phyloP scores from a whole-genome alignment of 805 yeast genomes.

The Kregervanrija fluxuum region DNA sequence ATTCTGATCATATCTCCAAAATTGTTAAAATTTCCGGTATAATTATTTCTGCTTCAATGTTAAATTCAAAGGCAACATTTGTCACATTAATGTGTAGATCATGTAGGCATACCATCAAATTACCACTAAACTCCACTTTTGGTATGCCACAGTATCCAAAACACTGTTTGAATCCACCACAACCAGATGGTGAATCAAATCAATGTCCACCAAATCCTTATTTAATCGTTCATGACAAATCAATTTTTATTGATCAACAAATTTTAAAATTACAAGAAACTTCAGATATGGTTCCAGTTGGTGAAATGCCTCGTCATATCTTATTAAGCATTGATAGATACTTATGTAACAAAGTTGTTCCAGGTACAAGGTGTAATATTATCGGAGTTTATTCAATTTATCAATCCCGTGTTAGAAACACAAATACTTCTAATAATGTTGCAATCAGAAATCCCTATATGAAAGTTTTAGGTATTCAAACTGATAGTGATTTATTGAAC shows the following conservation, averaged over 20 bases:
- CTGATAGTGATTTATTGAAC: slow-evolving; percentile 51
- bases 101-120: slow-evolving; percentile 72
- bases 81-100: slow-evolving; percentile 80
- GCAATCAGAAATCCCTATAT: slow-evolving; percentile 93
- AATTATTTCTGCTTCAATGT: slow-evolving; percentile 82
- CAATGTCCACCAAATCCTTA: slow-evolving; percentile 91
- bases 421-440: slow-evolving; percentile 48
- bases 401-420: slow-evolving; percentile 57
- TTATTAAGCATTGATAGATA: slow-evolving; percentile 82
- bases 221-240: slow-evolving; percentile 86
- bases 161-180: slow-evolving; percentile 52
- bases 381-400: slow-evolving; percentile 91
- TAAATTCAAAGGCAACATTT: slow-evolving; percentile 78
- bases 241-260: slow-evolving; percentile 93
- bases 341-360: slow-evolving; percentile 83
- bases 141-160: slow-evolving; percentile 65
- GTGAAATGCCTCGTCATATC: slow-evolving; percentile 96
- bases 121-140: slow-evolving; percentile 59
- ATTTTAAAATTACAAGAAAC: slow-evolving; percentile 88
- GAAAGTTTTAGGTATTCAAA: slow-evolving; percentile 77
- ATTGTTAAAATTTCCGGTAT: slow-evolving; percentile 91
- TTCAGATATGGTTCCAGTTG: slow-evolving; percentile 99
- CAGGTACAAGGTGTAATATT: slow-evolving; percentile 90
- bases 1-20: slow-evolving; percentile 81
- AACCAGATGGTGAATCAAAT: slow-evolving; percentile 40